Conservation (phyloP, 495 filamentous ascomycete species). For the Trichoderma virens region DNA sequence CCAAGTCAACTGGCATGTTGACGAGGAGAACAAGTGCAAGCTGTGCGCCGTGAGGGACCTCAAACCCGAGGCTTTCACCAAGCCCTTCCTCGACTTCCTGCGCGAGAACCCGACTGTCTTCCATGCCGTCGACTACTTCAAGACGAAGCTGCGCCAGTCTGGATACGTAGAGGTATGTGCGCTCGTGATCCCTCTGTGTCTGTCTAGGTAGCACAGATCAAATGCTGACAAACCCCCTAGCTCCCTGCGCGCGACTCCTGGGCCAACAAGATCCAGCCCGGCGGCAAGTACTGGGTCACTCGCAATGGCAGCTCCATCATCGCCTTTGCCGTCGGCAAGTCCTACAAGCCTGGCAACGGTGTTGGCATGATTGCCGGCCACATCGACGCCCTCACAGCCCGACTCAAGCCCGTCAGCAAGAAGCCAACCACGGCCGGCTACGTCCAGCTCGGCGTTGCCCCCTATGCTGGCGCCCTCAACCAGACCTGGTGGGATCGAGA, state of each 20-base stretch:
- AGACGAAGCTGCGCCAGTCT: slow-evolving; percentile 55
- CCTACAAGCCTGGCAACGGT: slow-evolving; percentile 82
- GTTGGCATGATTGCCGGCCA: slow-evolving; percentile 76
- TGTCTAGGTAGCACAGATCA: background rate
- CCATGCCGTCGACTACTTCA: slow-evolving; percentile 73
- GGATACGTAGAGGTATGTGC: slow-evolving; percentile 58
- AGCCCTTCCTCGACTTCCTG: slow-evolving; percentile 85
- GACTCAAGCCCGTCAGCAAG: slow-evolving; percentile 80
- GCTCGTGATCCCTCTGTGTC: background rate
- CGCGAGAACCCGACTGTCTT: slow-evolving; percentile 87
- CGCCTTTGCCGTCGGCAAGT: slow-evolving; percentile 75
- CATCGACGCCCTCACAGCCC: slow-evolving; percentile 83
- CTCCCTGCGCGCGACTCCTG: slow-evolving; percentile 75
- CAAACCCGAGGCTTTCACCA: slow-evolving; percentile 57
- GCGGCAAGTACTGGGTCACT: slow-evolving; percentile 82
- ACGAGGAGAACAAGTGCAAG: slow-evolving; percentile 11
- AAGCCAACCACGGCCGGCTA: slow-evolving; percentile 75
- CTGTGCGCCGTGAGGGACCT: slow-evolving; percentile 27
- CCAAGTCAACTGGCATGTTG: background rate
- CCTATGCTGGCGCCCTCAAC: slow-evolving; percentile 81
- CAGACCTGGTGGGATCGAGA: slow-evolving; percentile 93
- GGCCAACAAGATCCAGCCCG: slow-evolving; percentile 62
- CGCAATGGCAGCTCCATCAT: slow-evolving; percentile 83
- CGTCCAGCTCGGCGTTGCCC: slow-evolving; percentile 83
- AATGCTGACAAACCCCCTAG: slow-evolving; percentile 20